Evolutionary conservation across 768 basidiomycete genomes (phyloP).

Genomic region (Collybia sordida): DNA sequence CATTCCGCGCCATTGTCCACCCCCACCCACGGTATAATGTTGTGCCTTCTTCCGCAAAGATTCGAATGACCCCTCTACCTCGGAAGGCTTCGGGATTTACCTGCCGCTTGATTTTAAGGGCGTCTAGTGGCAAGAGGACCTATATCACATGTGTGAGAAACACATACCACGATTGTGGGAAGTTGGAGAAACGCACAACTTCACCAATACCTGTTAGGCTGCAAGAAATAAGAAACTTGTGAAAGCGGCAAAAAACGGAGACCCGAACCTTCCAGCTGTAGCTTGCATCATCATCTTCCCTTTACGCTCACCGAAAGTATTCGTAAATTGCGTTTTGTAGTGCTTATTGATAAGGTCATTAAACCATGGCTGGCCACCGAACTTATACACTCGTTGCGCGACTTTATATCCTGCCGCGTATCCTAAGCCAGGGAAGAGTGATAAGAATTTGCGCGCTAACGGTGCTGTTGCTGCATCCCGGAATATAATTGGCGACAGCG

Average conservation of each 20-base stretch:
- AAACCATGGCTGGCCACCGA: slow-evolving; percentile 98
- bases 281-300: slow-evolving; percentile 98
- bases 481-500: slow-evolving; percentile 82
- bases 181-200: slow-evolving; percentile 58
- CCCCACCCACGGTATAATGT: slow-evolving; percentile 97
- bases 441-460: slow-evolving; percentile 68
- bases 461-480: slow-evolving; percentile 75
- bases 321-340: slow-evolving; percentile 80
- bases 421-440: slow-evolving; percentile 96
- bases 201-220: slow-evolving; percentile 88
- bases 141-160: slow-evolving; percentile 17
- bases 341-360: slow-evolving; percentile 85
- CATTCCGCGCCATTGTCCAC: slow-evolving; percentile 98
- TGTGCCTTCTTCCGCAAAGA: slow-evolving; percentile 90
- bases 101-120: slow-evolving; percentile 97
- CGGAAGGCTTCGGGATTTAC: slow-evolving; percentile 98
- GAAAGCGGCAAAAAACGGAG: neutral
- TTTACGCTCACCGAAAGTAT: slow-evolving; percentile 88
- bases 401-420: slow-evolving; percentile 99
- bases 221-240: slow-evolving; percentile 4
- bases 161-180: neutral
- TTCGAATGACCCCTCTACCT: slow-evolving; percentile 85
- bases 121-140: slow-evolving; percentile 95
- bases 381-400: slow-evolving; percentile 93
- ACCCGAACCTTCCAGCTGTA: slow-evolving; percentile 80